Evolutionary conservation across 2,329 filamentous ascomycete species (phyloP), one percentile per base, ranked within the genome.

Genomic region (Emericellopsis atlantica): DNA sequence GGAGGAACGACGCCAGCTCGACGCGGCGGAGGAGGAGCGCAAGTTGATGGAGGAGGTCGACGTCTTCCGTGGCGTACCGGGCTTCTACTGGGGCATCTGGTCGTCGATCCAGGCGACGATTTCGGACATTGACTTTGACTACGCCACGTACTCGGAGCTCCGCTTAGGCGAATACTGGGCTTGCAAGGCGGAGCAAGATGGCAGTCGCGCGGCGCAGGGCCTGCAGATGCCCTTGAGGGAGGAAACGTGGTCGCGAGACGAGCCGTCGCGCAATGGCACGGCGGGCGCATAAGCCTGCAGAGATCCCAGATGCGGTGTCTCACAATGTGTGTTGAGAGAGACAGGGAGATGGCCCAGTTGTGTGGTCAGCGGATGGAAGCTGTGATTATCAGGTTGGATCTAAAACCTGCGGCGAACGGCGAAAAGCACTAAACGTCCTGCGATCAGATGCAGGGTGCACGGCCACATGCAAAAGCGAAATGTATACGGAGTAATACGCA

Each of bases 121-220:
- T 49, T 94, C 86, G 10, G 77, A 90, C 48, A 98, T 98, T 52
- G 85, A 95, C 56, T 98, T 98, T 55, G 89, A 98, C 62, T 98
- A 98, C 57, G 85, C 87, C 35, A 77, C 74, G 8, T 98, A 96
- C 58, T 90, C 92, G 10, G 86, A 95, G 59, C 63, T 82, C 14
- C 73, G 92, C 42, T 67, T 98, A 6, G 81, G 84, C 39, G 92
- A 96, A 65, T 96, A 95, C 63, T 94, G 82, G 74, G 87, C 82
- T 4, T 95, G 87, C 87, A 85, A 89, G 56, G 79, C 72, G 36
- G 84, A 90, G 58, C 61, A 66, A 18, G 74, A 81, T 43, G 83
- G 82, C 7, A 75, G 69, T 45, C 72, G 84, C 37, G 52, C 51
- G 18, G 56, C 54, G 3, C 49, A 58, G 5, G 67, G 64, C n/a